These are phyloP conservation scores for Apiospora kogelbergensis DNA, from an alignment of 2,329 filamentous ascomycete genomes.

Conservation along the genomic window DNA sequence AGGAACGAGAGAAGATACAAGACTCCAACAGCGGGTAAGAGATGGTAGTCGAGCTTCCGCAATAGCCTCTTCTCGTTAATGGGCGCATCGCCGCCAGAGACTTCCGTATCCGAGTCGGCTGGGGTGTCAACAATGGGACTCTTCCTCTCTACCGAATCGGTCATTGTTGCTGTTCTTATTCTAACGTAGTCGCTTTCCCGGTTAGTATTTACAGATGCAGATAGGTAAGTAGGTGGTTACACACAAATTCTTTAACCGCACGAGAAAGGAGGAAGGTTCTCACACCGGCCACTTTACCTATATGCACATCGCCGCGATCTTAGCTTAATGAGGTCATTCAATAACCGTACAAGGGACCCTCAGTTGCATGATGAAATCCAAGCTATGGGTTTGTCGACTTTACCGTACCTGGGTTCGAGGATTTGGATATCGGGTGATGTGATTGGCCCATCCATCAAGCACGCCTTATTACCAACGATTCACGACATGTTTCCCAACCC, in stretches of 20 bases:
- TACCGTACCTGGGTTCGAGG: not conserved
- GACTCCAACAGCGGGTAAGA: constrained; percentile 54
- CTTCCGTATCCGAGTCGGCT: constrained; percentile 23
- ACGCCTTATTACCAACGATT: not conserved
- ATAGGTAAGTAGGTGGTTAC: not conserved
- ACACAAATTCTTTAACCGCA: not conserved
- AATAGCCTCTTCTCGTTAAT: constrained; percentile 59
- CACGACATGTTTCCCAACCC: not conserved
- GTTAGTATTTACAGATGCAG: not conserved
- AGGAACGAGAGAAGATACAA: constrained; percentile 58
- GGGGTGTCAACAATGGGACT: constrained; percentile 14
- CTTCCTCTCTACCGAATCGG: not conserved
- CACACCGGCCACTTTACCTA: not conserved
- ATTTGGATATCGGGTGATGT: not conserved
- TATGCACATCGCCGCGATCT: too few species aligned
- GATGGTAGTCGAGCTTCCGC: constrained; percentile 52
- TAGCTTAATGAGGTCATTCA: not conserved
- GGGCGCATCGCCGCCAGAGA: not conserved
- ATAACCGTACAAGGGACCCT: not conserved
- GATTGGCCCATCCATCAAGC: not conserved
- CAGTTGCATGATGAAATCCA: not conserved
- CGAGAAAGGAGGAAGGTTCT: not conserved
- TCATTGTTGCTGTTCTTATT: not conserved
- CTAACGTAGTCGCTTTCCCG: not conserved
- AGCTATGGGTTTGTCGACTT: not conserved